A percentile compares a stretch with the other conserved stretches of the same genome.
These are phyloP conservation scores for Candida maris DNA, from an alignment of 805 yeast species.

Conservation along the genomic window DNA sequence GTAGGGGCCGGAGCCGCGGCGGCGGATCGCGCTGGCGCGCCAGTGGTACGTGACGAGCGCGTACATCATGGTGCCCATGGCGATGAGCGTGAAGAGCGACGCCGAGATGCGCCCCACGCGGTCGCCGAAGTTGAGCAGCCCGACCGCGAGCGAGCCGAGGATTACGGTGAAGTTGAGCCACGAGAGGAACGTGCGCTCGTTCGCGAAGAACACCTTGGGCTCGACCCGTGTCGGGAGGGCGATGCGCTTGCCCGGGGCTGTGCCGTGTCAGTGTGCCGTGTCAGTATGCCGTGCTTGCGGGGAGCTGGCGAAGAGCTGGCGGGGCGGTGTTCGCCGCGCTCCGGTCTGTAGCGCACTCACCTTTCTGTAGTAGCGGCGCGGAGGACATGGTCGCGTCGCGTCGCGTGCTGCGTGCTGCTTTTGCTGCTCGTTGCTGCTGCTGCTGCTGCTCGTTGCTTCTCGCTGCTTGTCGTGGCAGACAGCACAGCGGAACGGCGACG, in stretches of 20 bases:
- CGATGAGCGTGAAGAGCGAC: conserved; percentile 88
- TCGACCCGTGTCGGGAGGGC: conserved; percentile 98
- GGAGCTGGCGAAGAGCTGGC: too few species aligned
- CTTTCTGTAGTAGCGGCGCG: conserved; percentile 69
- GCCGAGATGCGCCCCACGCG: conserved; percentile 89
- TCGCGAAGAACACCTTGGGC: conserved; percentile 98
- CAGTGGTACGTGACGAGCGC: conserved; percentile 96
- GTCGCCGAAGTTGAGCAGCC: conserved; percentile 95
- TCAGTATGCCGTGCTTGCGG: too few species aligned
- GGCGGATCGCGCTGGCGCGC: conserved; percentile 98
- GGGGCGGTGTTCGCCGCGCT: neutral
- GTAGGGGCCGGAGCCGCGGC: conserved; percentile 98
- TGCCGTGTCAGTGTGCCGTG: neutral
- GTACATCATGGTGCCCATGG: conserved; percentile 97
- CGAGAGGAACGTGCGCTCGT: conserved; percentile 95
- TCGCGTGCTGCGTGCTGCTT: neutral
- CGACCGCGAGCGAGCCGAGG: conserved; percentile 94
- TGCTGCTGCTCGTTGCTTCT: too few species aligned
- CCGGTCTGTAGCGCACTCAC: conserved; percentile 31
- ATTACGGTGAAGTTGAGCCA: conserved; percentile 99
- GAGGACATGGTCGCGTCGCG: conserved; percentile 48
- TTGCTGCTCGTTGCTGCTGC: too few species aligned
- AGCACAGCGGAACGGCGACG: too few species aligned
- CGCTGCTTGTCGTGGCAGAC: too few species aligned
- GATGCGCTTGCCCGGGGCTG: conserved; percentile 69